Conservation (phyloP, 768 basidiomycete genomes). For the Phaffia australis region DNA sequence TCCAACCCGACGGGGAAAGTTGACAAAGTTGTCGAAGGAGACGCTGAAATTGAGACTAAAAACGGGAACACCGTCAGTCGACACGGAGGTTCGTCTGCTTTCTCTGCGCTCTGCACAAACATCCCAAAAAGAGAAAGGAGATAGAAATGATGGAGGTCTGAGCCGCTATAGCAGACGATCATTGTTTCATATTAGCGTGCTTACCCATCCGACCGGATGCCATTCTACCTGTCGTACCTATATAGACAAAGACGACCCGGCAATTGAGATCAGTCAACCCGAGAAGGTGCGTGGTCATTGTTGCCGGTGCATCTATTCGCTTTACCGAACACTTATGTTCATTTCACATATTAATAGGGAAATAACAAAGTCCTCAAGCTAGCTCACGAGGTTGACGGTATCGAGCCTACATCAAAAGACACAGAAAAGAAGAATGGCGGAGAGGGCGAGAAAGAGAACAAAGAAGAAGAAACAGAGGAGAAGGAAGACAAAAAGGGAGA, state of each 20-base stretch:
- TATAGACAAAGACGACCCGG: conserved; percentile 16
- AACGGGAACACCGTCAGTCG: conserved; percentile 12
- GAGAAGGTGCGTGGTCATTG: background rate
- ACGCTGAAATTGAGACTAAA: conserved; percentile 19
- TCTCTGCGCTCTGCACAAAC: no score
- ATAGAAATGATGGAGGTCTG: no score
- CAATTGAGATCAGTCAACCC: conserved; percentile 21
- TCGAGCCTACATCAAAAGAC: background rate
- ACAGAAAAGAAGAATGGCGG: background rate
- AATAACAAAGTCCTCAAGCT: conserved; percentile 18
- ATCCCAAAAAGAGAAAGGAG: background rate
- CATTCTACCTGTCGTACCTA: no score
- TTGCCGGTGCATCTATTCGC: background rate
- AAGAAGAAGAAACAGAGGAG: background rate
- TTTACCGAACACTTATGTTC: no score
- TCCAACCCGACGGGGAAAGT: conserved; percentile 17
- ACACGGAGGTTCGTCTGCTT: conserved; percentile 12
- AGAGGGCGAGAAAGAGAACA: background rate
- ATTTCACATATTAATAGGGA: background rate
- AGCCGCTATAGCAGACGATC: no score
- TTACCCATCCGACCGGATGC: background rate
- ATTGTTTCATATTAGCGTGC: no score
- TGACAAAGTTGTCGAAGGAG: conserved; percentile 19
- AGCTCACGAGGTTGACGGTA: conserved; percentile 18
- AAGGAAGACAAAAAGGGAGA: conserved; percentile 2